Percentiles rank a stretch among this genome's conserved stretches.
These are phyloP conservation scores for Macrotyloma uniflorum DNA, from an alignment of 306 rosid genomes.

Conservation along the genomic window DNA sequence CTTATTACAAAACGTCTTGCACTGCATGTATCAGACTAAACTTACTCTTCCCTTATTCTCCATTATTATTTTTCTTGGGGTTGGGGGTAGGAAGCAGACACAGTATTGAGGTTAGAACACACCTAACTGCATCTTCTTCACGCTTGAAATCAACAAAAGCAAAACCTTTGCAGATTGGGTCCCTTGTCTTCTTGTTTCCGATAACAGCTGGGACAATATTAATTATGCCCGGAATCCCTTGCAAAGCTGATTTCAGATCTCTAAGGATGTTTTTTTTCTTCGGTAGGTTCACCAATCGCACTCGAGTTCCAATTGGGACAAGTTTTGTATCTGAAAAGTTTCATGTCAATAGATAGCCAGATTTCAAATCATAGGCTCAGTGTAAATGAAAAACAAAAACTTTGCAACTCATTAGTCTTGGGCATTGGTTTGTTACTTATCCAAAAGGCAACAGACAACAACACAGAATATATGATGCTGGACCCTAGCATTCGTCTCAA, in stretches of 20 bases:
- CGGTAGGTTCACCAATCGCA: constrained; percentile 73
- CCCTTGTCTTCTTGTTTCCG: constrained; percentile 94
- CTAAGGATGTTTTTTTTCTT: constrained; percentile 77
- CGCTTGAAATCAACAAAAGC: constrained; percentile 78
- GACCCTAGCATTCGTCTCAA: constrained; percentile 32
- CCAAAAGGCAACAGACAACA: background rate
- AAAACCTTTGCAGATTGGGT: constrained; percentile 91
- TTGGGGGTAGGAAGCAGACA: background rate
- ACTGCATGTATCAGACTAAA: constrained; percentile 21
- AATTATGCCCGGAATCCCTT: constrained; percentile 63
- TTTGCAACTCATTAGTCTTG: background rate
- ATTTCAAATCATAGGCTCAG: constrained; percentile 18
- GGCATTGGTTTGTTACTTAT: constrained; percentile 21
- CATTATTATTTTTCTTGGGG: constrained; percentile 1
- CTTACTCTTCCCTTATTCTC: background rate
- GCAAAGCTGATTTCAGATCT: constrained; percentile 74
- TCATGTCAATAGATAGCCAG: constrained; percentile 19
- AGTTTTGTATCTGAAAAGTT: constrained; percentile 52
- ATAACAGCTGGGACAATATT: constrained; percentile 66
- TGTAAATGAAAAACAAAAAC: constrained; percentile 30
- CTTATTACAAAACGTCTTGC: constrained; percentile 11
- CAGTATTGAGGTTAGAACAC: constrained; percentile 28
- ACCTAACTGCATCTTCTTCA: constrained; percentile 75
- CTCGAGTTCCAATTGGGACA: constrained; percentile 56
- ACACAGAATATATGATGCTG: background rate